Evolutionary conservation across 169 alveolate genomes (phyloP).

Genomic region (Plasmodium gonderi): DNA sequence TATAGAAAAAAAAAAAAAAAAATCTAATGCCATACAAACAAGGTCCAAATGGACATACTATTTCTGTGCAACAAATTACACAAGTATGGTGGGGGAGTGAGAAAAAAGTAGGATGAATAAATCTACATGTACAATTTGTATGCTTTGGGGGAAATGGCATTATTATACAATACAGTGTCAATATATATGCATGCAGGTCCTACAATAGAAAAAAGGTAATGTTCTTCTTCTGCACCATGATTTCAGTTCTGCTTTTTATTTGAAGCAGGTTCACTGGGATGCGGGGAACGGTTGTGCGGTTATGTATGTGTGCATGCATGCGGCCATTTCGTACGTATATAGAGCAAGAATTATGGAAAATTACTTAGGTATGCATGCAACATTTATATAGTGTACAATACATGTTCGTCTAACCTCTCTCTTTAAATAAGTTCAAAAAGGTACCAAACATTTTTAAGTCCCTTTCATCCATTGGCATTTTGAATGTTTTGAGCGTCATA

Average conservation of each 20-base stretch:
- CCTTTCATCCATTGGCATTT: conserved; percentile 6
- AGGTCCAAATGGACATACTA: not conserved
- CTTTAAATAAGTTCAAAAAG: conserved; percentile 30
- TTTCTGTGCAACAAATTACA: not conserved
- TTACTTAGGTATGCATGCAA: not conserved
- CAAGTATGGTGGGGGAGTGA: not conserved
- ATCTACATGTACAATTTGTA: not conserved
- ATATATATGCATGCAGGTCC: not conserved
- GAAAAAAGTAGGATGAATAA: not conserved
- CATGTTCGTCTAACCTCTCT: conserved; percentile 16
- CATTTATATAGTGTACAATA: not conserved
- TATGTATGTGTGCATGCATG: not conserved
- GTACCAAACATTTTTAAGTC: not conserved
- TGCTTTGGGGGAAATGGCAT: not conserved
- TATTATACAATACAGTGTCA: not conserved
- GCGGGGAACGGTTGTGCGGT: not conserved
- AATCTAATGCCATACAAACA: not conserved
- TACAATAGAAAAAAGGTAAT: conserved; percentile 28
- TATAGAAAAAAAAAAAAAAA: not conserved
- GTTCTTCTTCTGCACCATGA: conserved; percentile 20
- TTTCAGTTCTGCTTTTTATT: conserved; percentile 40
- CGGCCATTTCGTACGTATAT: too few relatives aligned
- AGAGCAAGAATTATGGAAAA: not conserved
- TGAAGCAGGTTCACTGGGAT: conserved; percentile 31
- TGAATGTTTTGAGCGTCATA: not conserved